Conservation (phyloP, 768 basidiomycete species). For the Lepiota subincarnata region DNA sequence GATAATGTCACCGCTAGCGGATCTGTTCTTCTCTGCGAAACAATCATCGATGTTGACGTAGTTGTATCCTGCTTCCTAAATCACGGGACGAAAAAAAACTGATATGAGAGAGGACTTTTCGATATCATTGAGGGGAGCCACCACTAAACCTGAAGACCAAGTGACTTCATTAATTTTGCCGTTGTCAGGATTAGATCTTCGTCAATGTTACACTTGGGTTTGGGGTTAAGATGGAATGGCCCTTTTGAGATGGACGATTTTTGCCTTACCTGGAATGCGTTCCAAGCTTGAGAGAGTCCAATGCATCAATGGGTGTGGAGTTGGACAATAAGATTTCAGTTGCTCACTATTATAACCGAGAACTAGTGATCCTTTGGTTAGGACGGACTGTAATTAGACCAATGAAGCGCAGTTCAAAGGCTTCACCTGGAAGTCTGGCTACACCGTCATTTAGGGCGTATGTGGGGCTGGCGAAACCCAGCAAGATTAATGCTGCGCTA, state of each 20-base stretch:
- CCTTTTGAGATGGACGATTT: background rate
- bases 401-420: no score
- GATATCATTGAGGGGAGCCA: no score
- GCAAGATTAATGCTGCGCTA: no score
- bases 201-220: slow-evolving; percentile 57
- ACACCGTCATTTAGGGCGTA: no score
- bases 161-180: slow-evolving; percentile 44
- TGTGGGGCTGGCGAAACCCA: no score
- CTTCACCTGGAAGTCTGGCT: no score
- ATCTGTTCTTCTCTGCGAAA: slow-evolving; percentile 56
- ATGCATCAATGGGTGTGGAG: background rate
- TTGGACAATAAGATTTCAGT: background rate
- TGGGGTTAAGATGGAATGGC: no score
- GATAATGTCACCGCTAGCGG: slow-evolving; percentile 45
- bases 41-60: slow-evolving; percentile 64
- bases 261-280: slow-evolving; percentile 52
- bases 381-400: no score
- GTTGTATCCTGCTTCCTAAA: slow-evolving; percentile 52
- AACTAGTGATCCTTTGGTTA: slow-evolving; percentile 26
- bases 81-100: no score
- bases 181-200: slow-evolving; percentile 50
- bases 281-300: slow-evolving; percentile 47
- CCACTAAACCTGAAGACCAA: slow-evolving; percentile 54
- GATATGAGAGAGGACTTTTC: no score
- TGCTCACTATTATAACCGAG: slow-evolving; percentile 62